Conservation (phyloP, 345 rosid species). For the Diplotaxis tenuifolia region DNA sequence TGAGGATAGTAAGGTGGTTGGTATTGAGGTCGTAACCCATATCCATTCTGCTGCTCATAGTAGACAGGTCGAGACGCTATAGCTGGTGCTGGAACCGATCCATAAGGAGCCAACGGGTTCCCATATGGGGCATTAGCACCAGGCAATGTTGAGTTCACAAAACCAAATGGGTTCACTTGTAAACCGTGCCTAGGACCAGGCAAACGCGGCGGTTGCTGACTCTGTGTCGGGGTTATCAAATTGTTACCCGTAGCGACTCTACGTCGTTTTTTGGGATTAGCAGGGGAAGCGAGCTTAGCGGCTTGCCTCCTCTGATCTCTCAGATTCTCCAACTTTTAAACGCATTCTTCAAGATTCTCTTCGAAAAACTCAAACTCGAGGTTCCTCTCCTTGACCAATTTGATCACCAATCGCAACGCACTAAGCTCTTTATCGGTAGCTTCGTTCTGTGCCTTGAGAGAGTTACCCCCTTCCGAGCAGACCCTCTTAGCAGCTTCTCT, state of each 20-base stretch:
- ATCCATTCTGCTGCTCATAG: slow-evolving; percentile 41
- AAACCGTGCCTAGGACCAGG: slow-evolving; percentile 30
- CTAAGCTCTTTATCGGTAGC: slow-evolving; percentile 49
- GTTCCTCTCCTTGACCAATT: slow-evolving; percentile 52
- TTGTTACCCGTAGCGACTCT: slow-evolving; percentile 4
- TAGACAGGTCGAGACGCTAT: slow-evolving; percentile 39
- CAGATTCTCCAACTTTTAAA: slow-evolving; percentile 56
- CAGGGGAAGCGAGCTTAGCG: neutral
- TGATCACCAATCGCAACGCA: slow-evolving; percentile 54
- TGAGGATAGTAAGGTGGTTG: slow-evolving; percentile 47
- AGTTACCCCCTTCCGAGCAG: slow-evolving; percentile 41
- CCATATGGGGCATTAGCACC: slow-evolving; percentile 37
- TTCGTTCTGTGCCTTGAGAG: slow-evolving; percentile 51
- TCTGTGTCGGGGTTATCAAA: neutral
- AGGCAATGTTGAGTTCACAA: slow-evolving; percentile 30
- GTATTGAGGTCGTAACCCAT: slow-evolving; percentile 41
- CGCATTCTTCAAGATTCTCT: slow-evolving; percentile 44
- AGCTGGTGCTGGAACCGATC: slow-evolving; percentile 31
- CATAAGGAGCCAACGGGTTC: slow-evolving; percentile 38
- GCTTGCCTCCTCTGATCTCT: neutral
- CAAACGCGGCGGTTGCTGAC: slow-evolving; percentile 26
- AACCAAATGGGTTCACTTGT: slow-evolving; percentile 43
- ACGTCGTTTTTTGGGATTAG: neutral
- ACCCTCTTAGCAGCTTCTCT: slow-evolving; percentile 41
- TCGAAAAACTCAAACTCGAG: slow-evolving; percentile 51